These are phyloP conservation scores for Colletotrichum sp. DNA, from an alignment of 2,329 filamentous ascomycete genomes.

Conservation along the genomic window DNA sequence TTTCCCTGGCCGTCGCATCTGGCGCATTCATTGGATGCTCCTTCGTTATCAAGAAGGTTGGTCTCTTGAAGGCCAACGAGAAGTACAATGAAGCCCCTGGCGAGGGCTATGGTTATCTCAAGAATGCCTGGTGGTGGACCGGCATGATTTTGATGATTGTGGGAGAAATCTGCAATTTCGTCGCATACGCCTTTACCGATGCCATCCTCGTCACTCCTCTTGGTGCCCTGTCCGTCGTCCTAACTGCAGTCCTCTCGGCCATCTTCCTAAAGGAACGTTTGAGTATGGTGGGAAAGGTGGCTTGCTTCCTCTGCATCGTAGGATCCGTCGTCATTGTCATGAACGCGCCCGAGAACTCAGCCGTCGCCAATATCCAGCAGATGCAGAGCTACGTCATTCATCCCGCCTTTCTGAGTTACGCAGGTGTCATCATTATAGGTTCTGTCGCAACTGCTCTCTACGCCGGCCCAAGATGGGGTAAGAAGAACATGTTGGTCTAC, in stretches of 20 bases:
- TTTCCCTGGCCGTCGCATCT: slow-evolving; percentile 83
- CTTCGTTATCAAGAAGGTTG: slow-evolving; percentile 95
- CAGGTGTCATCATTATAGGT: slow-evolving; percentile 81
- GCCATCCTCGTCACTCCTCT: slow-evolving; percentile 94
- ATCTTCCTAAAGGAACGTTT: slow-evolving; percentile 96
- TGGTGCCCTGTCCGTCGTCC: slow-evolving; percentile 89
- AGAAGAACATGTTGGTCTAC: slow-evolving; percentile 98
- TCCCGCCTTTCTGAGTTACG: slow-evolving; percentile 85
- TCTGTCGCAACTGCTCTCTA: slow-evolving; percentile 77
- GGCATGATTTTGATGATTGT: slow-evolving; percentile 98
- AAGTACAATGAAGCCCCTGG: slow-evolving; percentile 97
- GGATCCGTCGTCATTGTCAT: slow-evolving; percentile 93
- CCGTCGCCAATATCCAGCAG: slow-evolving; percentile 86
- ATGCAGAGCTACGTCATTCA: slow-evolving; percentile 89
- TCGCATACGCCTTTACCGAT: slow-evolving; percentile 95
- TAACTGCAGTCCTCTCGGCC: slow-evolving; percentile 88
- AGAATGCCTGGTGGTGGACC: slow-evolving; percentile 92
- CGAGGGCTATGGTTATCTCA: slow-evolving; percentile 96
- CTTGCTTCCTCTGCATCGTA: slow-evolving; percentile 93
- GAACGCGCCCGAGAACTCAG: slow-evolving; percentile 87
- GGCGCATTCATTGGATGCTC: slow-evolving; percentile 93
- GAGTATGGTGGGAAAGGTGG: slow-evolving; percentile 94
- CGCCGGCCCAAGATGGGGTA: slow-evolving; percentile 86
- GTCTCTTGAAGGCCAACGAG: slow-evolving; percentile 87
- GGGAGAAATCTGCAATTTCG: slow-evolving; percentile 96